phyloP scores from a whole-genome alignment of 768 basidiomycete genomes.

The Auricularia auricula-judae region DNA sequence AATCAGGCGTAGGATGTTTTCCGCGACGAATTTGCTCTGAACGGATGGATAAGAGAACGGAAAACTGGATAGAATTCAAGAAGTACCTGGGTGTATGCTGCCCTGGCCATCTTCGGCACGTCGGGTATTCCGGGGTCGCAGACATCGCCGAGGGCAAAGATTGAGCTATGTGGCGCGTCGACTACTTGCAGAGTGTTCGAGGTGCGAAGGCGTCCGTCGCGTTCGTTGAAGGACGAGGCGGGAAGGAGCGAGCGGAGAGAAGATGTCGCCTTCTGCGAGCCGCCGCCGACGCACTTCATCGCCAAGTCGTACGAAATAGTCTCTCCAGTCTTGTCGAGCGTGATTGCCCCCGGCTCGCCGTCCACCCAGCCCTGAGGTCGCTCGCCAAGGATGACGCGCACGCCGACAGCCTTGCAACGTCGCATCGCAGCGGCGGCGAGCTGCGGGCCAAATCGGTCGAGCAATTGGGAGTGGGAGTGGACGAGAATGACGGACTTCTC shows the following conservation, averaged over 20 bases:
- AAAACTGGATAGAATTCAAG: too few relatives aligned
- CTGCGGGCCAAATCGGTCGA: slow-evolving; percentile 38
- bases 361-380: slow-evolving; percentile 20
- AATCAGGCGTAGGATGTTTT: slow-evolving; percentile 40
- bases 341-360: too few relatives aligned
- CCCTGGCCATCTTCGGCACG: slow-evolving; percentile 24
- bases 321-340: too few relatives aligned
- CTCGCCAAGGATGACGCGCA: slow-evolving; percentile 43
- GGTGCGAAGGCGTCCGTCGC: slow-evolving; percentile 14
- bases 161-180: slow-evolving; percentile 11
- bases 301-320: too few relatives aligned
- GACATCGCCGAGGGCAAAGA: slow-evolving; percentile 53
- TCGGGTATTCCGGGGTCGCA: slow-evolving; percentile 54
- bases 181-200: slow-evolving; percentile 17
- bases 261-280: too few relatives aligned
- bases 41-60: neutral
- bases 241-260: neutral
- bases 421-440: slow-evolving; percentile 38
- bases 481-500: slow-evolving; percentile 43
- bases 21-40: slow-evolving; percentile 39
- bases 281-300: too few relatives aligned
- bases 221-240: slow-evolving; percentile 2
- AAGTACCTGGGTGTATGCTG: too few relatives aligned
- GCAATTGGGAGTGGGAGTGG: slow-evolving; percentile 42
- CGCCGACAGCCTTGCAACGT: slow-evolving; percentile 26